A percentile compares a stretch with the other conserved stretches of the same genome.
These are phyloP conservation scores for Candida boleticola DNA, from an alignment of 805 yeast species.

Conservation along the genomic window DNA sequence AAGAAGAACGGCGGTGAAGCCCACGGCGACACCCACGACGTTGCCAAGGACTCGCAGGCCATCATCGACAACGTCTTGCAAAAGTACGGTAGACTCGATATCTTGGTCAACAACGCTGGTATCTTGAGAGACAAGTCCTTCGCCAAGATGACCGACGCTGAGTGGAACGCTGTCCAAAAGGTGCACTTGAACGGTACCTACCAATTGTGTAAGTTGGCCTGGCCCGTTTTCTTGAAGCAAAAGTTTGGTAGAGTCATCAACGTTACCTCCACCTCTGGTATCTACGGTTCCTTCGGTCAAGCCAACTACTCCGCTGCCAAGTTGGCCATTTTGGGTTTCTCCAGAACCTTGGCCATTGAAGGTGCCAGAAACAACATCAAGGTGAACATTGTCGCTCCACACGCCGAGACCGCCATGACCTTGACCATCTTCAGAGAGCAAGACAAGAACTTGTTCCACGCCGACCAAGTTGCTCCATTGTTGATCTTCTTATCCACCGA, in stretches of 20 bases:
- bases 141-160: conserved; percentile 75
- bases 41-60: conserved; percentile 67
- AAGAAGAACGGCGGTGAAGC: conserved; percentile 72
- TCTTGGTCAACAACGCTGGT: conserved; percentile 91
- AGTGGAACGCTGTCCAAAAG: conserved; percentile 77
- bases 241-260: conserved; percentile 80
- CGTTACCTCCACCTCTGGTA: conserved; percentile 93
- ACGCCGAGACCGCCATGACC: conserved; percentile 98
- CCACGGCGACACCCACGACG: conserved; percentile 80
- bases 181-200: conserved; percentile 84
- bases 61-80: conserved; percentile 76
- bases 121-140: conserved; percentile 88
- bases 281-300: conserved; percentile 97
- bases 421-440: conserved; percentile 75
- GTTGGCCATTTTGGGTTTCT: conserved; percentile 80
- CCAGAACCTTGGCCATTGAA: conserved; percentile 85
- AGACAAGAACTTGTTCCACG: conserved; percentile 80
- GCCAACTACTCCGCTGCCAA: conserved; percentile 95
- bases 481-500: conserved; percentile 78
- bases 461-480: conserved; percentile 88
- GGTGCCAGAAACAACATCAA: conserved; percentile 76
- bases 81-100: conserved; percentile 79
- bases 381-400: conserved; percentile 89
- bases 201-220: conserved; percentile 80
- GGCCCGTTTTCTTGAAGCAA: conserved; percentile 85